These are phyloP conservation scores for Xylaria sp. DNA, from an alignment of 2,329 filamentous ascomycete genomes.

Conservation along the genomic window DNA sequence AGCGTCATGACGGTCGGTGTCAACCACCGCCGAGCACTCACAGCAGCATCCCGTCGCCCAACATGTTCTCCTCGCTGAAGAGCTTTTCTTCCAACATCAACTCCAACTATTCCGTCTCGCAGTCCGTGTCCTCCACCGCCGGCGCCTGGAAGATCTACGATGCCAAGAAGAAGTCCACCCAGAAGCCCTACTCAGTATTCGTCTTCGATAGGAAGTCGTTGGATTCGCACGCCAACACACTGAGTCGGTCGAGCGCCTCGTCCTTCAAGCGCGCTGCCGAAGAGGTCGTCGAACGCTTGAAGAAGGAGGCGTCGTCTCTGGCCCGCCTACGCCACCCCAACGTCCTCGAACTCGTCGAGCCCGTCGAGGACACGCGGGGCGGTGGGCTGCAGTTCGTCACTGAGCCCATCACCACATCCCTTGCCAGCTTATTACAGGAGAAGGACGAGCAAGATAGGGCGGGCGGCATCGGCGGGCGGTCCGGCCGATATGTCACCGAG, in stretches of 20 bases:
- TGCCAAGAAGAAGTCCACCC: constrained; percentile 94
- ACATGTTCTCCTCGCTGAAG: constrained; percentile 94
- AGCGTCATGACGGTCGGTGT: constrained; percentile 36
- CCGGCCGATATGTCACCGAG: constrained; percentile 83
- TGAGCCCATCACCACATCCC: constrained; percentile 88
- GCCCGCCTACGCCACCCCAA: constrained; percentile 91
- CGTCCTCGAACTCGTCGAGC: constrained; percentile 91
- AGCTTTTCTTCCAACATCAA: constrained; percentile 93
- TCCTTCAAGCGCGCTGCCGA: constrained; percentile 84
- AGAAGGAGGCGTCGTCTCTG: constrained; percentile 89
- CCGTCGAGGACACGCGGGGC: constrained; percentile 90
- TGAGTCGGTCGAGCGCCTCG: constrained; percentile 71
- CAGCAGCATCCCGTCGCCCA: constrained; percentile 46
- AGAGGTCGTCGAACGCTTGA: constrained; percentile 89
- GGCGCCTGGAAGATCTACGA: constrained; percentile 98
- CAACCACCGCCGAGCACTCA: constrained; percentile 19
- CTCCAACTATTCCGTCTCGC: constrained; percentile 86
- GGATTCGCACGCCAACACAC: constrained; percentile 71
- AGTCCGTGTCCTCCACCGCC: constrained; percentile 78
- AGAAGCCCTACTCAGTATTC: constrained; percentile 89
- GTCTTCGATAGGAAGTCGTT: constrained; percentile 92
- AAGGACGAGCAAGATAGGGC: constrained; percentile 87
- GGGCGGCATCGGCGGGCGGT: constrained; percentile 73
- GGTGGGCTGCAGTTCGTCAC: constrained; percentile 97
- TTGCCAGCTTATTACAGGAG: constrained; percentile 82